These are phyloP conservation scores for Aspergillus sp. DNA, from an alignment of 2,329 filamentous ascomycete species.

Conservation along the genomic window DNA sequence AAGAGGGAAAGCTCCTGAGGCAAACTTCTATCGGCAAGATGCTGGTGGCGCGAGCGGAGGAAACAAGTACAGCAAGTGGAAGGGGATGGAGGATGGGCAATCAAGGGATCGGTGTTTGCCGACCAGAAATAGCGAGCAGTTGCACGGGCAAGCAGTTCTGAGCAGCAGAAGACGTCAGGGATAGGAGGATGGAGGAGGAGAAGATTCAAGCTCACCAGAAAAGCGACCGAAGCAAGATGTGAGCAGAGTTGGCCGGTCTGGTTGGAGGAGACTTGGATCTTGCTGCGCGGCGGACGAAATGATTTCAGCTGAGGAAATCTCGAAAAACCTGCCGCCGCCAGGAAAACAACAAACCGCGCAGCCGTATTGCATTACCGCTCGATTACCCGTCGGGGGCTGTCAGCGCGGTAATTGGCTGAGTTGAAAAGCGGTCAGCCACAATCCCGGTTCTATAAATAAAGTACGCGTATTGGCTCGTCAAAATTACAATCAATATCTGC, in stretches of 20 bases:
- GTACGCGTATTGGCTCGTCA: neutral
- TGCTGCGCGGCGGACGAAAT: neutral
- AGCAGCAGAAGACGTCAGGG: neutral
- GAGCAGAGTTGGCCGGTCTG: neutral
- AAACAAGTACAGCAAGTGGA: constrained; percentile 8
- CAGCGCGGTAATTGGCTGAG: neutral
- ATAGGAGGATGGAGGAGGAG: neutral
- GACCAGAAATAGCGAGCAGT: neutral
- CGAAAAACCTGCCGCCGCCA: constrained; percentile 3
- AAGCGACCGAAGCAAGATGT: constrained; percentile 6
- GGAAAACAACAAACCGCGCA: constrained; percentile 1
- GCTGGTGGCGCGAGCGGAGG: constrained; percentile 11
- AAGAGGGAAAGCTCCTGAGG: constrained; percentile 5
- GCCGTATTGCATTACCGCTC: neutral
- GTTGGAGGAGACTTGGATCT: neutral
- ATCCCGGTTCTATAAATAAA: constrained; percentile 4
- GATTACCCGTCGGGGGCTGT: neutral
- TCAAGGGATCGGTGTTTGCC: constrained; percentile 13
- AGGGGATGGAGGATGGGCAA: constrained; percentile 5
- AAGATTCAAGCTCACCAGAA: constrained; percentile 5
- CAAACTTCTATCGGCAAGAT: constrained; percentile 14
- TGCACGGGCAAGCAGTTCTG: neutral
- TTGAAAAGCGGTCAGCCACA: neutral
- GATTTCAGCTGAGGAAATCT: constrained; percentile 5
- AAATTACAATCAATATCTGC: too few species aligned